These are phyloP conservation scores for Cladophialophora psammophila DNA, from an alignment of 2,329 filamentous ascomycete genomes.

Conservation along the genomic window DNA sequence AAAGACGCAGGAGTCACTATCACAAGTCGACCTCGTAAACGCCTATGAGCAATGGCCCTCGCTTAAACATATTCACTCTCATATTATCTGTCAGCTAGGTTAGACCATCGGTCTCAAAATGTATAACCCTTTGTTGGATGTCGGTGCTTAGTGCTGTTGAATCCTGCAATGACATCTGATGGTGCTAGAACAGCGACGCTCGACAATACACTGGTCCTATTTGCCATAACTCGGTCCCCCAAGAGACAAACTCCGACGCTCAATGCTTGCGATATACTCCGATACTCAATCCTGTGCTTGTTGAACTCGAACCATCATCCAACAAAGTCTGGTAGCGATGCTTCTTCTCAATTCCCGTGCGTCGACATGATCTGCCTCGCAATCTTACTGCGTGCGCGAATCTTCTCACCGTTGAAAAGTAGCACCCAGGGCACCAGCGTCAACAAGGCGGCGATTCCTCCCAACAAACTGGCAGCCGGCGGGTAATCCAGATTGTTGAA, in stretches of 20 bases:
- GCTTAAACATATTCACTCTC: neutral
- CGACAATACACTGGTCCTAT: neutral
- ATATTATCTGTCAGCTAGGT: neutral
- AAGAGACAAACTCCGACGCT: neutral
- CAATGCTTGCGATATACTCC: neutral
- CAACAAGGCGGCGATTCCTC: conserved; percentile 70
- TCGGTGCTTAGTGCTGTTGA: neutral
- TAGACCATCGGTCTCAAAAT: neutral
- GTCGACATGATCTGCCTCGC: conserved; percentile 57
- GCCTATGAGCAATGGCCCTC: neutral
- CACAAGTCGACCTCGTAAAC: too few species aligned
- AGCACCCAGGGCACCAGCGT: conserved; percentile 88
- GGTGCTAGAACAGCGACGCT: neutral
- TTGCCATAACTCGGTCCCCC: neutral
- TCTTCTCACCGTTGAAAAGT: conserved; percentile 77
- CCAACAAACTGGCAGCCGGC: conserved; percentile 76
- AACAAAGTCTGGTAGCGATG: neutral
- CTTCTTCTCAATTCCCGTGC: neutral
- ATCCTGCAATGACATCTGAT: neutral
- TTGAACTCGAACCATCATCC: neutral
- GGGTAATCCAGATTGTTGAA: conserved; percentile 75
- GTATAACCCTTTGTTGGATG: neutral
- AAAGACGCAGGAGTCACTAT: too few species aligned
- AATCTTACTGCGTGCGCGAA: conserved; percentile 78
- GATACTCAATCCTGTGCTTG: neutral